Evolutionary conservation across 305 asterid genomes (phyloP), one percentile per base, ranked within the genome.

Genomic region (Lippia alba): DNA sequence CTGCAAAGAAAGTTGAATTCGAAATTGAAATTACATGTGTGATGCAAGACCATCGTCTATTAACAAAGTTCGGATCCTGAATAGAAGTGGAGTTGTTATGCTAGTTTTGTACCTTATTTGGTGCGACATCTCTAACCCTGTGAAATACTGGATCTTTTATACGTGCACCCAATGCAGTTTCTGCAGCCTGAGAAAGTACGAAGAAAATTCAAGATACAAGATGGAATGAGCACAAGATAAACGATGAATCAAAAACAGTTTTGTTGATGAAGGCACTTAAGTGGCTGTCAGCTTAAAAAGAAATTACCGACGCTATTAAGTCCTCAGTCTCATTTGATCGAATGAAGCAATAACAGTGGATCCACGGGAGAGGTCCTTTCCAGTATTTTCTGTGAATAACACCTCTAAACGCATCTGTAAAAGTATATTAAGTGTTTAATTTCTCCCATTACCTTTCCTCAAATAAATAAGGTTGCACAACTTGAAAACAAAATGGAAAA

Each of bases 291-390:
- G 19, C 33, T 19, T 12, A 49, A 56, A 66, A 24, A 53, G 30
- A 24, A 78, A 91, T 73, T 82, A 93, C 98, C 32, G 84, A 81
- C 71, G 73, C 62, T 62, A 89, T 80, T 34, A 24, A 81, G 74
- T 85, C 91, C 68, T 85, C 79, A 0, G 96, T 83, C 76, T 91
- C 97, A 68, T 65, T 83, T 61, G 96, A 78, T 41, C 97, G 84
- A 56, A 87, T 86, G 90, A 94, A 94, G 81, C 98, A 91, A 81
- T 94, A 94, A 73, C 98, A 91, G 78, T 94, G 97, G 75, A 94
- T 90, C 91, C 85, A 86, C 0, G 98, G 97, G 55, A 91, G 88
- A 72, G 90, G 73, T 39, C 96, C 97, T 79, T 81, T 85, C 97
- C 96, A 91, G 81, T 81, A 63, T 75, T 78, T 86, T 82, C 72